These are phyloP conservation scores for Aspergillus baeticus DNA, from an alignment of 495 filamentous ascomycete species.

Conservation along the genomic window DNA sequence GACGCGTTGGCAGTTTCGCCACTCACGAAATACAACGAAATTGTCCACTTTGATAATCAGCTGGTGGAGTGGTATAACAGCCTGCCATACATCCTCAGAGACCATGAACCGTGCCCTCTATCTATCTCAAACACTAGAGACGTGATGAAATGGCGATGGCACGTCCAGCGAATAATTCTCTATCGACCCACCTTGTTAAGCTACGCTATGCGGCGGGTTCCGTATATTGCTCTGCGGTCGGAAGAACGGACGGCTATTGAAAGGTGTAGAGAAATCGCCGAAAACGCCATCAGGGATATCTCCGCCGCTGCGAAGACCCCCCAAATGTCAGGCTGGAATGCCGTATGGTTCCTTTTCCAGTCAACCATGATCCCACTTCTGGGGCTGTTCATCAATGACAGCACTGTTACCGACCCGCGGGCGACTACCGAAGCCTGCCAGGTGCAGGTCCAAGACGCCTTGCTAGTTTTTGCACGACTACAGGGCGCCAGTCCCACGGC, in stretches of 20 bases:
- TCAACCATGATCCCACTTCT: slow-evolving; percentile 75
- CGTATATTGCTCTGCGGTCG: slow-evolving; percentile 53
- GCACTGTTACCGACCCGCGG: slow-evolving; percentile 50
- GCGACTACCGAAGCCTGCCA: slow-evolving; percentile 48
- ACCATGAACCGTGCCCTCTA: slow-evolving; percentile 67
- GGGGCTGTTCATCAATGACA: slow-evolving; percentile 65
- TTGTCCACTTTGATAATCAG: slow-evolving; percentile 62
- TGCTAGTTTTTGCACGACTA: slow-evolving; percentile 67
- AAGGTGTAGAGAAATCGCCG: slow-evolving; percentile 67
- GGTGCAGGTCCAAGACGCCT: slow-evolving; percentile 64
- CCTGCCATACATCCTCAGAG: slow-evolving; percentile 68
- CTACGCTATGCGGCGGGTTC: slow-evolving; percentile 64
- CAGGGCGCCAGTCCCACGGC: slow-evolving; percentile 70
- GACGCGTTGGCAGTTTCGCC: slow-evolving; percentile 71
- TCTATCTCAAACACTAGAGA: slow-evolving; percentile 66
- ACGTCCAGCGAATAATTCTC: slow-evolving; percentile 77
- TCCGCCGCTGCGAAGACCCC: slow-evolving; percentile 64
- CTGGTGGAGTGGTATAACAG: slow-evolving; percentile 69
- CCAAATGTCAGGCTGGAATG: slow-evolving; percentile 79
- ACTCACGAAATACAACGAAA: slow-evolving; percentile 62
- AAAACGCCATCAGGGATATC: slow-evolving; percentile 70
- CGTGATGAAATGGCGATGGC: slow-evolving; percentile 81
- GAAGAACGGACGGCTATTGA: slow-evolving; percentile 71
- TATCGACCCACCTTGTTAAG: slow-evolving; percentile 72
- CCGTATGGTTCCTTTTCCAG: slow-evolving; percentile 81